Evolutionary conservation across 257 asterid genomes (phyloP), one percentile per base, ranked within the genome.

Genomic region (Nicotiana obtusifolia): DNA sequence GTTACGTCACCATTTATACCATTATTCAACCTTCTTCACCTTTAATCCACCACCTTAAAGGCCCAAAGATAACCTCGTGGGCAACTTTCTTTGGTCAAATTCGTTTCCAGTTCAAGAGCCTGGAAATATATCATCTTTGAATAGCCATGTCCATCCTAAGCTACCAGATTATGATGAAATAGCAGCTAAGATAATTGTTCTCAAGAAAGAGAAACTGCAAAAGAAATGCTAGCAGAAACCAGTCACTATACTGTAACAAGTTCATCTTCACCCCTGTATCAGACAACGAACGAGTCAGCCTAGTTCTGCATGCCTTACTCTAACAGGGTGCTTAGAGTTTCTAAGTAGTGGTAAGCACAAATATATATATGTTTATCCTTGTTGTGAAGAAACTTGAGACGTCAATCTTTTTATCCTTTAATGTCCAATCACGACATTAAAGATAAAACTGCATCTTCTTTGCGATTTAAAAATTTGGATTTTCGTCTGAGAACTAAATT

Each of bases 81-180:
- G 87, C 5, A 82, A 76, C 80, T 68, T 88, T 81, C 9, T 61
- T 2, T 84, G 94, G 49, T 87, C 94, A n/a, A 89, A 76, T 65
- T 90, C 97, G 1, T 86, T 85, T 68, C 90, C 97, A 1, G 77
- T 87, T 14, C 78, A 81, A 20, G 81, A 84, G 16, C 54, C 52
- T 37, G 87, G 41, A 10, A 37, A 15, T 71, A 35, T n/a, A 30
- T 61, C 53, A 64, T 65, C 81, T 64, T 62, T 83, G 30, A 81
- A 85, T 64, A 80, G 84, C 24, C 93, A 93, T 87, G 90, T 92
- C 80, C 98, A 94, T 82, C 98, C 98, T 8, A 94, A 94, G 90
- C 95, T 94, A 13, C 97, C 98, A 3, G 93, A 94, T 75, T 94
- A 94, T 28, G 97, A 94, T 69, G 97, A 93, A 67, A 83, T 94